phyloP scores from a whole-genome alignment of 1,139 yeast genomes.

The Taphrina communis region DNA sequence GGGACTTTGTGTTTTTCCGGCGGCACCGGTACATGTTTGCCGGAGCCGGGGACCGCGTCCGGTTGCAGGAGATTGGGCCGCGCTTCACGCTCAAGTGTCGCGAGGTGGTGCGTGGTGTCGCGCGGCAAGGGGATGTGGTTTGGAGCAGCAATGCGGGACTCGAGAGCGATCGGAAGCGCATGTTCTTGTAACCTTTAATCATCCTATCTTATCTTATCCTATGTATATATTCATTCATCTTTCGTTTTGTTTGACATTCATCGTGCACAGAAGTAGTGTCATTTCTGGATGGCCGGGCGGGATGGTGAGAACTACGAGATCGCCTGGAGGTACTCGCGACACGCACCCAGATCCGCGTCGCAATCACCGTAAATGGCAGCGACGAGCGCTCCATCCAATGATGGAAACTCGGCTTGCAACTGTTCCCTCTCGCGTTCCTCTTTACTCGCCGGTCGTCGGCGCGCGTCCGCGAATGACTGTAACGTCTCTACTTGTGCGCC shows the following conservation, averaged over 20 bases:
- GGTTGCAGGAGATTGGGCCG: conserved; percentile 94
- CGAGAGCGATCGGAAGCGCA: conserved; percentile 37
- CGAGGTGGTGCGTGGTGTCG: conserved; percentile 84
- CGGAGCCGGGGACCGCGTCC: conserved; percentile 75
- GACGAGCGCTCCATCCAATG: conserved; percentile 29
- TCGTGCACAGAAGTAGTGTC: too few species aligned
- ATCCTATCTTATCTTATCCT: background rate
- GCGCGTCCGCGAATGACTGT: conserved; percentile 21
- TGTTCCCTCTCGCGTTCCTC: conserved; percentile 23
- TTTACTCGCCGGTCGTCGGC: conserved; percentile 3
- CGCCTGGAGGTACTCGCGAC: conserved; percentile 34
- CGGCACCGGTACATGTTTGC: conserved; percentile 90
- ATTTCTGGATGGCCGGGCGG: too few species aligned
- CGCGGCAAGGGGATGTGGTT: conserved; percentile 38
- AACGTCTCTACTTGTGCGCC: conserved; percentile 29
- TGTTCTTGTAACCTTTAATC: conserved; percentile 11
- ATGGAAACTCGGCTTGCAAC: conserved; percentile 13
- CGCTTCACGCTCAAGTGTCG: conserved; percentile 89
- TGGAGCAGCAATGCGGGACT: conserved; percentile 41
- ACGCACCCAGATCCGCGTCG: conserved; percentile 24
- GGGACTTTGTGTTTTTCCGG: conserved; percentile 93
- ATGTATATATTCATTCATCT: background rate
- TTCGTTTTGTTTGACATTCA: background rate
- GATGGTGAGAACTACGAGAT: too few species aligned
- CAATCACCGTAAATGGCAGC: conserved; percentile 36